These are phyloP conservation scores for Metarhizium humberi DNA, from an alignment of 2,329 filamentous ascomycete species.

Conservation along the genomic window DNA sequence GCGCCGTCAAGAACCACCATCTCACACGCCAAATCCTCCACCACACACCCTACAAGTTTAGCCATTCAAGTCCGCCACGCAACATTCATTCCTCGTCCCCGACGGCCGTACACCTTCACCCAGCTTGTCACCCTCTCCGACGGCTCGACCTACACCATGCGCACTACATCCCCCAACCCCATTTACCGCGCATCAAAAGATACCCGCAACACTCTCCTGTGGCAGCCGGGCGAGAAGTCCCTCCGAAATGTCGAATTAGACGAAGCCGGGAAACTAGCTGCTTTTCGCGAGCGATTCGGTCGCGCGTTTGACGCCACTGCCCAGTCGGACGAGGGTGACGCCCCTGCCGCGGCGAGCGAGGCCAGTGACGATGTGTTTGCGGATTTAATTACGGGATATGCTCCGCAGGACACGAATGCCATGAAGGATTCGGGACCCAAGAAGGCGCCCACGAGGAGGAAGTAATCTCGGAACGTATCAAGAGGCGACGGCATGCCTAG, in stretches of 20 bases:
- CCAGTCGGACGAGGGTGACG: slow-evolving; percentile 19
- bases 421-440: slow-evolving; percentile 28
- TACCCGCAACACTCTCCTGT: slow-evolving; percentile 78
- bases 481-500: not conserved
- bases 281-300: slow-evolving; percentile 80
- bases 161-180: slow-evolving; percentile 62
- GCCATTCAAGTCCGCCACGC: slow-evolving; percentile 63
- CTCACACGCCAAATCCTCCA: not conserved
- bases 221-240: slow-evolving; percentile 78
- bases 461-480: slow-evolving; percentile 17
- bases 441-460: slow-evolving; percentile 39
- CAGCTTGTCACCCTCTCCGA: slow-evolving; percentile 90
- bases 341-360: slow-evolving; percentile 17
- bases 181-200: slow-evolving; percentile 63
- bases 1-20: slow-evolving; percentile 18
- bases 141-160: slow-evolving; percentile 73
- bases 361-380: slow-evolving; percentile 24
- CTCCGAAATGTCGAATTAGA: slow-evolving; percentile 87
- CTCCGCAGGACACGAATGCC: slow-evolving; percentile 24
- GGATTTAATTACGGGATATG: slow-evolving; percentile 45
- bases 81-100: slow-evolving; percentile 77
- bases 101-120: slow-evolving; percentile 93
- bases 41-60: slow-evolving; percentile 15
- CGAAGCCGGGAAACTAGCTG: slow-evolving; percentile 80
- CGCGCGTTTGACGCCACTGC: slow-evolving; percentile 63